These are phyloP conservation scores for Colletotrichum phormii DNA, from an alignment of 2,329 filamentous ascomycete genomes.

Conservation along the genomic window DNA sequence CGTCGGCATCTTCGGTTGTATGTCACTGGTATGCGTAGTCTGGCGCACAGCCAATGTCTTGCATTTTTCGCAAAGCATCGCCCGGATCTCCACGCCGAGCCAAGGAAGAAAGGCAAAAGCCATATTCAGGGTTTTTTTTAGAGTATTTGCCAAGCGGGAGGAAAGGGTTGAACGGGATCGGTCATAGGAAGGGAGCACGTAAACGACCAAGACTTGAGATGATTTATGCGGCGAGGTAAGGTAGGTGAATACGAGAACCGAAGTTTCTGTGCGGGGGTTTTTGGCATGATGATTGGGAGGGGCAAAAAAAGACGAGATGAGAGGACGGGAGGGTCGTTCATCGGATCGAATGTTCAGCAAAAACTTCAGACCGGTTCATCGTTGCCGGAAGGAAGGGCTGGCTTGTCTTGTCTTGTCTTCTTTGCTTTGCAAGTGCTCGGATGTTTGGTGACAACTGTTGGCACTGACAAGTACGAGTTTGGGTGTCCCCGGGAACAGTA, in stretches of 20 bases:
- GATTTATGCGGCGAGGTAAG: constrained; percentile 4
- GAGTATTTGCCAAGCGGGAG: background rate
- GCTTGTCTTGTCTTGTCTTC: background rate
- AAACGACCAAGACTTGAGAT: constrained; percentile 11
- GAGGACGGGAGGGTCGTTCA: constrained; percentile 10
- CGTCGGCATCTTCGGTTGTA: background rate
- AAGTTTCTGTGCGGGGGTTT: background rate
- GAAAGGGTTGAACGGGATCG: background rate
- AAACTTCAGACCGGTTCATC: constrained; percentile 8
- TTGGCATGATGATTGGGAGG: background rate
- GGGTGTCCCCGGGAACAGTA: background rate
- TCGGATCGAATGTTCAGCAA: constrained; percentile 13
- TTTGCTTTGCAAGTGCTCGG: background rate
- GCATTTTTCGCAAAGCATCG: background rate
- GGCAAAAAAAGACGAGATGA: background rate
- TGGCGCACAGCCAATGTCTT: background rate
- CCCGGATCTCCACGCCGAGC: background rate
- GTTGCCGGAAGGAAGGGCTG: constrained; percentile 18
- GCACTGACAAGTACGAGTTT: background rate
- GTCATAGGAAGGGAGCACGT: background rate
- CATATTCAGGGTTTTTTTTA: background rate
- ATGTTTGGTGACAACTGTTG: constrained; percentile 1
- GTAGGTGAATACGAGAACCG: constrained; percentile 4
- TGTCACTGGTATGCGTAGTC: background rate
- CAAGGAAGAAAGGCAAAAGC: background rate